These are phyloP conservation scores for Hymenoscyphus repandus DNA, from an alignment of 2,329 filamentous ascomycete species.

Conservation along the genomic window DNA sequence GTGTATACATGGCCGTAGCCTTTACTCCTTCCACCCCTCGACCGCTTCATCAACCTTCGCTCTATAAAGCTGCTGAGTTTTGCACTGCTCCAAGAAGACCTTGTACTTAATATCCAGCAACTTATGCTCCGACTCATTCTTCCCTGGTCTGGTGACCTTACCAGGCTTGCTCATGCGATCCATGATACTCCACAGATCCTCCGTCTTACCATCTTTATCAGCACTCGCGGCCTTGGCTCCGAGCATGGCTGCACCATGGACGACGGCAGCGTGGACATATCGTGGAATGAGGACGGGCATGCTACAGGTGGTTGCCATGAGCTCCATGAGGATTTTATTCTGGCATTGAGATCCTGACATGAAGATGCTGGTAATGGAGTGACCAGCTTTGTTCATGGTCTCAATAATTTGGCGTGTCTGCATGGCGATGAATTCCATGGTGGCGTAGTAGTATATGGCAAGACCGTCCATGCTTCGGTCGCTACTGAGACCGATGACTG, in stretches of 20 bases:
- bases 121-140: constrained; percentile 67
- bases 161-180: constrained; percentile 94
- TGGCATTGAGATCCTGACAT: constrained; percentile 99
- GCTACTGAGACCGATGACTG: constrained; percentile 78
- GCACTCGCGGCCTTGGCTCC: constrained; percentile 94
- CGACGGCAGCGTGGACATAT: constrained; percentile 92
- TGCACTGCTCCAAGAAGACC: constrained; percentile 90
- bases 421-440: constrained; percentile 96
- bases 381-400: constrained; percentile 85
- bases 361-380: constrained; percentile 88
- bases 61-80: constrained; percentile 78
- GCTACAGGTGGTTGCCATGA: constrained; percentile 83
- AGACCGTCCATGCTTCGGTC: constrained; percentile 85
- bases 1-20: too few species aligned
- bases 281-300: constrained; percentile 92
- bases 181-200: constrained; percentile 95
- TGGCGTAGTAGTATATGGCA: constrained; percentile 88
- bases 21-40: constrained; percentile 34
- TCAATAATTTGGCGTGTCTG: constrained; percentile 95
- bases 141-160: constrained; percentile 71
- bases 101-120: constrained; percentile 86
- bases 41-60: constrained; percentile 65
- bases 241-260: constrained; percentile 97
- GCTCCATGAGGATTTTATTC: constrained; percentile 84
- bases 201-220: constrained; percentile 69